These are phyloP conservation scores for Neofusicoccum umdonicola DNA, from an alignment of 2,329 filamentous ascomycete species.

Conservation along the genomic window DNA sequence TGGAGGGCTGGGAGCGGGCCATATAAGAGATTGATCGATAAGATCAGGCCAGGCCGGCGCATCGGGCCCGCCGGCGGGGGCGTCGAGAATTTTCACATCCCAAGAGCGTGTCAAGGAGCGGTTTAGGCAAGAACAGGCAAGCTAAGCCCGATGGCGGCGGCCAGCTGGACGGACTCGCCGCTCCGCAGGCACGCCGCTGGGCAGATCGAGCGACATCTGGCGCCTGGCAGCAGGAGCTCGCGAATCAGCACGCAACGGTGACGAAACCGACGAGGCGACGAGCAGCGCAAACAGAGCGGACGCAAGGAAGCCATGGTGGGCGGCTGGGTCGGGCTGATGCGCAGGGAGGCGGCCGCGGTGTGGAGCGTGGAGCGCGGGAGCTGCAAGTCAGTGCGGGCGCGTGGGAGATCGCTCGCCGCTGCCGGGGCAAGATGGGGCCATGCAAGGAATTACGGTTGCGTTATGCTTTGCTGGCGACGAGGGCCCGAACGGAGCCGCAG, in stretches of 20 bases:
- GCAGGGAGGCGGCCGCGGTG: not conserved
- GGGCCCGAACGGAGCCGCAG: no score
- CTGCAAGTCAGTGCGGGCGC: not conserved
- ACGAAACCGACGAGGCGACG: not conserved
- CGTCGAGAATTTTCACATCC: slow-evolving; percentile 5
- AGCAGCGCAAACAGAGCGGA: not conserved
- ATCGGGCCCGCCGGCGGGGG: not conserved
- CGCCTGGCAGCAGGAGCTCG: not conserved
- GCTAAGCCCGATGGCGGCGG: slow-evolving; percentile 4
- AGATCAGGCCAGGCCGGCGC: not conserved
- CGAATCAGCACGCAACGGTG: not conserved
- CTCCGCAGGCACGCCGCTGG: not conserved
- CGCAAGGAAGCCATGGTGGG: not conserved
- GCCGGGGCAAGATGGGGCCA: not conserved
- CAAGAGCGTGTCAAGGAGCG: not conserved
- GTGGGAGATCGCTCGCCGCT: not conserved
- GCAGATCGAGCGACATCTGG: not conserved
- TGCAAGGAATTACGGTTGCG: not conserved
- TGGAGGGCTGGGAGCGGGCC: not conserved
- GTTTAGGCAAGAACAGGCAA: not conserved
- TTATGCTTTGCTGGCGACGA: not conserved
- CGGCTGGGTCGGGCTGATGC: not conserved
- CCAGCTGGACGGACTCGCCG: not conserved
- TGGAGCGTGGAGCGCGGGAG: not conserved
- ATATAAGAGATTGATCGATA: slow-evolving; percentile 14